phyloP scores from a whole-genome alignment of 73 alveolate species.

The Chromera velia region DNA sequence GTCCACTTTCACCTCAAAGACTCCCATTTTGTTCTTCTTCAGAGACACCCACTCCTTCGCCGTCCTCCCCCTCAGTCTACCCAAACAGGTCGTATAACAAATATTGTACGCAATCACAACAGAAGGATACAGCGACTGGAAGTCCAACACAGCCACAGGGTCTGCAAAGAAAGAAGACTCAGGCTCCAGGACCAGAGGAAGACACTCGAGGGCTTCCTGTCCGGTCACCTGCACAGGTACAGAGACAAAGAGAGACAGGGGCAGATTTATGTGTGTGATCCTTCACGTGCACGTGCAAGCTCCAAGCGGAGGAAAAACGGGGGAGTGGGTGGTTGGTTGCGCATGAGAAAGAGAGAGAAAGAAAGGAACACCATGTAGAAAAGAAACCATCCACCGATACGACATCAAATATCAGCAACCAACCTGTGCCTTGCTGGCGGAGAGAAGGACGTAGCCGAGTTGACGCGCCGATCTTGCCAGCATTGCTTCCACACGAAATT shows the following conservation, averaged over 20 bases:
- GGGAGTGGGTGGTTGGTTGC: too few species aligned
- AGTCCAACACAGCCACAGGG: conserved; percentile 95
- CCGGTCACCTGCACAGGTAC: conserved; percentile 32
- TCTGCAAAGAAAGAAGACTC: conserved; percentile 63
- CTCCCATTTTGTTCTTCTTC: neutral
- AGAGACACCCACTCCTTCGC: neutral
- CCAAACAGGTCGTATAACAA: conserved; percentile 96
- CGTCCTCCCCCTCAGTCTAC: conserved; percentile 31
- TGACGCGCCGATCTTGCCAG: conserved; percentile 68
- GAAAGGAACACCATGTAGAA: too few species aligned
- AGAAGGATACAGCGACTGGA: conserved; percentile 86
- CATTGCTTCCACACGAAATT: conserved; percentile 89
- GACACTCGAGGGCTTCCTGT: conserved; percentile 66
- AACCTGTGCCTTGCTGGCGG: conserved; percentile 69
- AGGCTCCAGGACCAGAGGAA: conserved; percentile 98
- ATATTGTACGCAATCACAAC: conserved; percentile 92
- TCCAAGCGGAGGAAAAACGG: too few species aligned
- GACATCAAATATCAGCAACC: too few species aligned
- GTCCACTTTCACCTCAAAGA: neutral
- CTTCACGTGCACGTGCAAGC: too few species aligned
- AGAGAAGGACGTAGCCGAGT: conserved; percentile 65
- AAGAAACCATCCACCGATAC: neutral
- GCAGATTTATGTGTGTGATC: too few species aligned
- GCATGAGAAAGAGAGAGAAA: too few species aligned
- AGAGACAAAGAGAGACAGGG: too few species aligned